Evolutionary conservation across 441 rosid species (phyloP).

Genomic region (Melastoma candidum): DNA sequence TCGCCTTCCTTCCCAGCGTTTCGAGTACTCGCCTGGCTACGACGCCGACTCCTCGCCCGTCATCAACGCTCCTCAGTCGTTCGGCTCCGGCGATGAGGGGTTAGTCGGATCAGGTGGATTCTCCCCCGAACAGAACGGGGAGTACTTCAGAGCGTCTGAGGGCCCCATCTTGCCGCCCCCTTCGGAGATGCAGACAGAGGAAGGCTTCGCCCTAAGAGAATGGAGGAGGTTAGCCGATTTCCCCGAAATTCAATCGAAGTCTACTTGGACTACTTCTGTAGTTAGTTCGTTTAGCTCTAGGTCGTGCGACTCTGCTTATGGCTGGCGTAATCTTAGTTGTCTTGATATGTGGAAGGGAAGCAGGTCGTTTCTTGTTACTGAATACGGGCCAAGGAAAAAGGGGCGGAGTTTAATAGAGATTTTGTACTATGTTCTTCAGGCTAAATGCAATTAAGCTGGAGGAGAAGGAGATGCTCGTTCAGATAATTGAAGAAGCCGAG

Average conservation of each 20-base stretch:
- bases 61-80: slow-evolving; percentile 16
- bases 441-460: slow-evolving; percentile 42
- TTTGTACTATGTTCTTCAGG: slow-evolving; percentile 20
- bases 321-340: too few species aligned
- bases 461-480: slow-evolving; percentile 45
- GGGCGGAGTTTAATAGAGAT: slow-evolving; percentile 2
- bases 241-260: neutral
- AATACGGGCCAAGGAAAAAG: neutral
- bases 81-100: slow-evolving; percentile 23
- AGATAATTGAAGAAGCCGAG: slow-evolving; percentile 44
- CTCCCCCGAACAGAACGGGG: slow-evolving; percentile 28
- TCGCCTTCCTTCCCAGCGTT: slow-evolving; percentile 42
- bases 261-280: neutral
- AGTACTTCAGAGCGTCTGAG: slow-evolving; percentile 20
- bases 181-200: slow-evolving; percentile 47
- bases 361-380: too few species aligned
- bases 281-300: neutral
- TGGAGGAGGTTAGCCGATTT: slow-evolving; percentile 60
- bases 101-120: slow-evolving; percentile 19
- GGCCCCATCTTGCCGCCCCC: slow-evolving; percentile 49
- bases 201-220: slow-evolving; percentile 61
- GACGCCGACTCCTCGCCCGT: slow-evolving; percentile 30
- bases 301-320: too few species aligned
- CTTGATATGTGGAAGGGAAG: too few species aligned
- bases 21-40: slow-evolving; percentile 35